These are phyloP conservation scores for Verticillium longisporum DNA, from an alignment of 2,329 filamentous ascomycete genomes.

Conservation along the genomic window DNA sequence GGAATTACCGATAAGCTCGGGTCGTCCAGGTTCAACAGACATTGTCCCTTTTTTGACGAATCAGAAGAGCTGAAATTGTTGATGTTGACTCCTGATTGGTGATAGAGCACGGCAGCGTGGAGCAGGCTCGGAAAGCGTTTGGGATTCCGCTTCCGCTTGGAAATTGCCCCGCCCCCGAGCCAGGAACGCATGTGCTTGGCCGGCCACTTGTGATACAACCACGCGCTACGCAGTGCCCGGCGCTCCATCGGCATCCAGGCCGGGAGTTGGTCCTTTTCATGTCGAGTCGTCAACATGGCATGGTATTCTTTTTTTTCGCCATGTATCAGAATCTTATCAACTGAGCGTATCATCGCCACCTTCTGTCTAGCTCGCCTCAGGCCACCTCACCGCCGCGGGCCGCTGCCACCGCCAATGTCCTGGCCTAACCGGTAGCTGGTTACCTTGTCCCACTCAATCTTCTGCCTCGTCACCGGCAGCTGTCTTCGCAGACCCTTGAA, in stretches of 20 bases:
- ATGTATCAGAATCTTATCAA: not conserved
- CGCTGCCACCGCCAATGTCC: conserved; percentile 68
- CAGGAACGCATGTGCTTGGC: not conserved
- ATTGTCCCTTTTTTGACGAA: not conserved
- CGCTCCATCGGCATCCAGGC: no score
- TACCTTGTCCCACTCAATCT: conserved; percentile 99
- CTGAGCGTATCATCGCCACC: not conserved
- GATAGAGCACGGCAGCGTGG: not conserved
- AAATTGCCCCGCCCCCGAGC: not conserved
- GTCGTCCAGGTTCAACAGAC: not conserved
- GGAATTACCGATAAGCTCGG: conserved; percentile 1
- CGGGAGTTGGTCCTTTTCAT: not conserved
- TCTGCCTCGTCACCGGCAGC: conserved; percentile 92
- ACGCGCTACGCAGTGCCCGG: no score
- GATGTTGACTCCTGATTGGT: not conserved
- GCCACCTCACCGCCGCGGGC: conserved; percentile 39
- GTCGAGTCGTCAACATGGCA: not conserved
- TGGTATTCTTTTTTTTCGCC: not conserved
- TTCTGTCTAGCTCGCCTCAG: not conserved
- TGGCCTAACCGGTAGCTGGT: conserved; percentile 82
- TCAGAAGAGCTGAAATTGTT: conserved; percentile 6
- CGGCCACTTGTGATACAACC: not conserved
- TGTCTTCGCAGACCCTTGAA: conserved; percentile 93
- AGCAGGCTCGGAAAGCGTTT: not conserved
- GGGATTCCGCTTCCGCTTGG: not conserved